Evolutionary conservation across 495 filamentous ascomycete genomes (phyloP).

Genomic region (Pyrenopolyporus hunteri): DNA sequence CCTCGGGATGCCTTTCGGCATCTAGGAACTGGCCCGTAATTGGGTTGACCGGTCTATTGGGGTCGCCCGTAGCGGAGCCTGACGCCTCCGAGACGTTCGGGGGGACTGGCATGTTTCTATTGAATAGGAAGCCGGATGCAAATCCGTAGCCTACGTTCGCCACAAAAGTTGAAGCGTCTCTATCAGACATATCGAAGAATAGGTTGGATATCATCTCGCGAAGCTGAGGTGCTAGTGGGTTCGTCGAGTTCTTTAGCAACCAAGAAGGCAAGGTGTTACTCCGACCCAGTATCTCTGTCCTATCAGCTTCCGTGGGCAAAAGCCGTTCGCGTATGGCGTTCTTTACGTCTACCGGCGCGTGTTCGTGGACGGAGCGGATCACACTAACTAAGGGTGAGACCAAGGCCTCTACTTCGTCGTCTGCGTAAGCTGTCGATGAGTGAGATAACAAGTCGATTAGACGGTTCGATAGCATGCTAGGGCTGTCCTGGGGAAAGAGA

Average conservation of each 20-base stretch:
- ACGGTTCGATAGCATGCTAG: slow-evolving; percentile 66
- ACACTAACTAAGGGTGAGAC: slow-evolving; percentile 74
- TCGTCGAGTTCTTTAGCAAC: slow-evolving; percentile 80
- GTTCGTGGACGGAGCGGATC: slow-evolving; percentile 71
- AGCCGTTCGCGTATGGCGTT: slow-evolving; percentile 68
- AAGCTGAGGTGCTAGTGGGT: slow-evolving; percentile 68
- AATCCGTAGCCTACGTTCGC: slow-evolving; percentile 90
- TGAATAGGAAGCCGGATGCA: slow-evolving; percentile 86
- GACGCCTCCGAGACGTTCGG: slow-evolving; percentile 66
- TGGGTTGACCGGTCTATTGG: slow-evolving; percentile 68
- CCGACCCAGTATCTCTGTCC: slow-evolving; percentile 78
- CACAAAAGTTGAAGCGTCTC: slow-evolving; percentile 72
- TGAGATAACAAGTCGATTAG: slow-evolving; percentile 76
- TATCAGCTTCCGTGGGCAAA: slow-evolving; percentile 78
- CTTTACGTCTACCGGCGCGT: slow-evolving; percentile 69
- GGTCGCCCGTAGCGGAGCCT: slow-evolving; percentile 42
- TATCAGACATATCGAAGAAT: slow-evolving; percentile 85
- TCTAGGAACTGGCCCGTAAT: slow-evolving; percentile 87
- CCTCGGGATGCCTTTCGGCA: slow-evolving; percentile 63
- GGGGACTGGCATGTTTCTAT: slow-evolving; percentile 78
- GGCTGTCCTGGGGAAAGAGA: slow-evolving; percentile 71
- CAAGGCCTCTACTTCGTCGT: slow-evolving; percentile 70
- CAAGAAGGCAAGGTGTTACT: slow-evolving; percentile 75
- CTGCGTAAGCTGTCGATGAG: slow-evolving; percentile 63
- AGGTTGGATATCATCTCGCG: slow-evolving; percentile 78